These are phyloP conservation scores for Taphrina populina DNA, from an alignment of 1,139 yeast species.

Conservation along the genomic window DNA sequence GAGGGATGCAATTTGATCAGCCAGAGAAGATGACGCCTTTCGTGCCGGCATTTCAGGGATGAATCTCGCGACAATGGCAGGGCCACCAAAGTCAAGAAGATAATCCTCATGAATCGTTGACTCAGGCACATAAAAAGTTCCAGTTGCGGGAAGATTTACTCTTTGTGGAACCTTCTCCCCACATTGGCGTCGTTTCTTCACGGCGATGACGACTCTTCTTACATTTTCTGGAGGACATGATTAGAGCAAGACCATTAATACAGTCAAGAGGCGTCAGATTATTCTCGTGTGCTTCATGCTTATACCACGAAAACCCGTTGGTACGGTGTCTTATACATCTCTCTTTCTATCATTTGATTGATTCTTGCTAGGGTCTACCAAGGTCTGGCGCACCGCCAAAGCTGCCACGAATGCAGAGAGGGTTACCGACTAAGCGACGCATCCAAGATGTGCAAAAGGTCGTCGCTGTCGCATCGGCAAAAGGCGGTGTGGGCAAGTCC, in stretches of 20 bases:
- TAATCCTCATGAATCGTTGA: no score
- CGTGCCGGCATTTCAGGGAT: slow-evolving; percentile 14
- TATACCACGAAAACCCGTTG: slow-evolving; percentile 36
- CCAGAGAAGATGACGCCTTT: slow-evolving; percentile 6
- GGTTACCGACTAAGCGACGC: slow-evolving; percentile 38
- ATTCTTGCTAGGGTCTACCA: slow-evolving; percentile 35
- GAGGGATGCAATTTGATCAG: slow-evolving; percentile 22
- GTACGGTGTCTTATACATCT: slow-evolving; percentile 1
- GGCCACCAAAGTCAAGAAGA: no score
- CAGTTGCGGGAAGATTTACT: no score
- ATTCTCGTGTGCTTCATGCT: no score
- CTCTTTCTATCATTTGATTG: background rate
- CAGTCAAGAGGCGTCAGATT: no score
- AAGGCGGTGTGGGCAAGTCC: slow-evolving; percentile 73
- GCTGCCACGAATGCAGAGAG: slow-evolving; percentile 40
- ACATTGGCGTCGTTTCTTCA: no score
- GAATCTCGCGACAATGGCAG: no score
- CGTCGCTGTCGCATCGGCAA: slow-evolving; percentile 71
- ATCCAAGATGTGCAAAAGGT: slow-evolving; percentile 60
- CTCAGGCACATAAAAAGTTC: no score
- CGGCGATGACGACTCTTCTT: no score
- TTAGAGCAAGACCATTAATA: no score
- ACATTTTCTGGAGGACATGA: no score
- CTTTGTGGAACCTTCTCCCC: no score
- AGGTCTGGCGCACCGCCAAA: slow-evolving; percentile 38